Evolutionary conservation across 768 basidiomycete genomes (phyloP).

Genomic region (Pleurotus salmoneostramineus): DNA sequence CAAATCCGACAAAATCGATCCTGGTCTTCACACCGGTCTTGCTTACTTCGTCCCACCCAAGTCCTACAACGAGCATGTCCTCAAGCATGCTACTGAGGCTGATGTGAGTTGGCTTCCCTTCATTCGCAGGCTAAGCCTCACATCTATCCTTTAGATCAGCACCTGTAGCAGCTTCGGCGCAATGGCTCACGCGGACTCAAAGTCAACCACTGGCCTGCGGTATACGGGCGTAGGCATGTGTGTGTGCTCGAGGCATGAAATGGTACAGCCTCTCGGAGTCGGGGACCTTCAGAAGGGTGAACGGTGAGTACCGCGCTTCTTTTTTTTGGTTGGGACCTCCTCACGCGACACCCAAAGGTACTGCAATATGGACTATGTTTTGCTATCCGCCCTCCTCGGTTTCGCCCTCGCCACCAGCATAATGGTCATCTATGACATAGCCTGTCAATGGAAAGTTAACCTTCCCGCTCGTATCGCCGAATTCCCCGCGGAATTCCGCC

Average conservation of each 20-base stretch:
- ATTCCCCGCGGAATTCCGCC: slow-evolving; percentile 5
- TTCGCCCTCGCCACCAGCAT: not conserved
- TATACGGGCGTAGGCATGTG: slow-evolving; percentile 9
- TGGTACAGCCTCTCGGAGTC: slow-evolving; percentile 10
- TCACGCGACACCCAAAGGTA: slow-evolving; percentile 11
- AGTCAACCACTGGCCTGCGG: slow-evolving; percentile 6
- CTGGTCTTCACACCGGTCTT: slow-evolving; percentile 19
- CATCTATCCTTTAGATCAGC: not conserved
- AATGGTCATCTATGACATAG: slow-evolving; percentile 27
- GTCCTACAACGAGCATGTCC: slow-evolving; percentile 14
- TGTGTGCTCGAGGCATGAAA: slow-evolving; percentile 10
- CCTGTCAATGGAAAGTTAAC: slow-evolving; percentile 23
- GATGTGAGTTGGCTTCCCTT: not conserved
- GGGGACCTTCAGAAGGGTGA: slow-evolving; percentile 30
- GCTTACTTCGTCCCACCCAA: slow-evolving; percentile 17
- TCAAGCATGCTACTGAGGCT: slow-evolving; percentile 1
- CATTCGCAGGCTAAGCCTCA: not conserved
- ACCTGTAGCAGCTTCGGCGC: slow-evolving; percentile 7
- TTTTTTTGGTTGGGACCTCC: not conserved
- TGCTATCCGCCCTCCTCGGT: slow-evolving; percentile 11
- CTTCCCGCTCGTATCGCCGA: slow-evolving; percentile 12
- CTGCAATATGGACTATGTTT: slow-evolving; percentile 20
- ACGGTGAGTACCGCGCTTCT: slow-evolving; percentile 13
- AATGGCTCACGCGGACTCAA: slow-evolving; percentile 6
- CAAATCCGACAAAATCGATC: slow-evolving; percentile 17